Base-by-base conservation (phyloP, 2,329 filamentous ascomycete genomes). In the Biscogniauxia marginata region DNA sequence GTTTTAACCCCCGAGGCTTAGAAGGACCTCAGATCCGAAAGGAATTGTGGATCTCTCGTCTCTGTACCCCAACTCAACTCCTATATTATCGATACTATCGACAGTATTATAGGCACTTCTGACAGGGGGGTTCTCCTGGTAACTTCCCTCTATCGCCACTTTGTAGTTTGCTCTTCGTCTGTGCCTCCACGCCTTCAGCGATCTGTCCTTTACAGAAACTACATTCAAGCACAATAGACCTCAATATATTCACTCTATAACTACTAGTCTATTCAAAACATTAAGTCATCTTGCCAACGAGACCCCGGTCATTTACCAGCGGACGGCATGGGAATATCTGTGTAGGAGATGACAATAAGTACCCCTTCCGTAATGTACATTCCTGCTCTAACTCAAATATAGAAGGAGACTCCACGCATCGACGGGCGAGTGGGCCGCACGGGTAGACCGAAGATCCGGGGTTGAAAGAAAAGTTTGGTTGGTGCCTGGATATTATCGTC, bases 1-100 rank as follows among this genome's bases (percentile, higher is more conserved):
- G 8, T 30, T 11, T 11, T 39, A 11, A 39, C 30, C 20, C 25
- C 52, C 49, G 52, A 25, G 55, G 53, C 55, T 56, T 34, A 48
- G 44, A 51, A 63, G 63, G 61, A 60, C 59, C 63, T 65, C 53
- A 63, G 63, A 64, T 64, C 63, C 63, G 63, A 64, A 63, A 59
- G 19, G 30, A 39, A 16, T 11, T 39, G 61, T 49, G 48, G 48
- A 25, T 39, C 48, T 49, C 7, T 49, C 48, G 46, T 19, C 39
- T 49, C 9, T n/a, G 34, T 30, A 21, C 46, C 52, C 46, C 39
- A 16, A 39, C 30, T 39, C 30, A 16, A 39, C 30, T 8, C 16
- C 18, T 39, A 20, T 21, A 24, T 43, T 23, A 7, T 46, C 20
- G 11, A 48, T 49, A 21, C 52, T 20, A 18, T 18, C 24, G 20